A percentile compares a stretch with the other conserved stretches of the same genome.
Evolutionary conservation across 495 filamentous ascomycete species (phyloP).

Genomic region (Annulohypoxylon stygium): DNA sequence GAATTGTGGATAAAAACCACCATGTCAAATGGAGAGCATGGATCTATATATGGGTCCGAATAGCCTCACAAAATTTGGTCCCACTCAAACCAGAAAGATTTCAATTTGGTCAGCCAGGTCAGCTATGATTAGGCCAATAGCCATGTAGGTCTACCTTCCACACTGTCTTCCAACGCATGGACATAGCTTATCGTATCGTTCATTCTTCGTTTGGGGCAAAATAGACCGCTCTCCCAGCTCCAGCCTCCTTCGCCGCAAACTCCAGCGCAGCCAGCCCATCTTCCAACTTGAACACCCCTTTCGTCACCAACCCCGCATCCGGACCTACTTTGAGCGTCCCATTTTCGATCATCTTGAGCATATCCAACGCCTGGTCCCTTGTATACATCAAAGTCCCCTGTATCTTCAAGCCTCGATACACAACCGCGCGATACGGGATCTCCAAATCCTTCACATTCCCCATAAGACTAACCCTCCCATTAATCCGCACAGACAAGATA

Average conservation of each 20-base stretch:
- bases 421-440: constrained; percentile 33
- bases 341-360: constrained; percentile 32
- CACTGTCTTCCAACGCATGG: not conserved
- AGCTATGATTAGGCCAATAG: not conserved
- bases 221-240: constrained; percentile 39
- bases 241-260: constrained; percentile 31
- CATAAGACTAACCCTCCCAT: constrained; percentile 61
- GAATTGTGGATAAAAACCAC: not conserved
- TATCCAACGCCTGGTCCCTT: constrained; percentile 24
- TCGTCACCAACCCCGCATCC: constrained; percentile 16
- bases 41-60: constrained; percentile 11
- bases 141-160: not conserved
- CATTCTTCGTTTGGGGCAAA: constrained; percentile 45
- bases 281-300: constrained; percentile 33
- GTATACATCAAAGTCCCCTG: constrained; percentile 38
- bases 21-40: not conserved
- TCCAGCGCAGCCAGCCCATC: constrained; percentile 27
- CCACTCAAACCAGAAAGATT: not conserved
- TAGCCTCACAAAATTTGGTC: constrained; percentile 12
- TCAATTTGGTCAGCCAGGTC: not conserved
- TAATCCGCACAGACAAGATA: constrained; percentile 55
- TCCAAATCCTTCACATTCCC: constrained; percentile 41
- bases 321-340: constrained; percentile 28
- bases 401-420: constrained; percentile 11
- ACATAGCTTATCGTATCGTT: not conserved